phyloP scores from a whole-genome alignment of 2,329 filamentous ascomycete genomes.

The Endoconidiophora laricicola region DNA sequence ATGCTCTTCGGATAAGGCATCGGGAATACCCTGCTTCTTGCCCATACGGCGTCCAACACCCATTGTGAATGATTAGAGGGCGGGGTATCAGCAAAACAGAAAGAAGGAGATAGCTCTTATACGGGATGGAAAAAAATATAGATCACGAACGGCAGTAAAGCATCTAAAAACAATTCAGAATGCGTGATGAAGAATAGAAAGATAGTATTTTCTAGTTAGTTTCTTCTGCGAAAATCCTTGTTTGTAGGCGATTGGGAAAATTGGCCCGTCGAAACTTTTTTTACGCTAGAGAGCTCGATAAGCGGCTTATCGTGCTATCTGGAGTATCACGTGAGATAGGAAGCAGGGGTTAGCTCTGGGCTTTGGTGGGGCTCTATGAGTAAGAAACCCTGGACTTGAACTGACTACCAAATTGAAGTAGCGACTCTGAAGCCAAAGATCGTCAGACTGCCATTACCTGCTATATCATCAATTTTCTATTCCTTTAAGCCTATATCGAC shows the following conservation, averaged over 20 bases:
- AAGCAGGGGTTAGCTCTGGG: background rate
- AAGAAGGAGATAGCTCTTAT: background rate
- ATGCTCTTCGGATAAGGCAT: constrained; percentile 64
- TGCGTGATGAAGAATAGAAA: constrained; percentile 4
- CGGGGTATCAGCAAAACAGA: background rate
- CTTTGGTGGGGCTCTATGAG: constrained; percentile 1
- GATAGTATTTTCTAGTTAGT: background rate
- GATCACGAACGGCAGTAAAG: background rate
- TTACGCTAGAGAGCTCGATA: constrained; percentile 13
- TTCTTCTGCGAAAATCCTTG: background rate
- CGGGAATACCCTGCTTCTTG: constrained; percentile 83
- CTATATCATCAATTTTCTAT: too few relatives aligned
- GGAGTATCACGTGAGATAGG: constrained; percentile 5
- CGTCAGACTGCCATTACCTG: too few relatives aligned
- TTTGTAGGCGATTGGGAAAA: constrained; percentile 3
- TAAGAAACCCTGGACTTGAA: too few relatives aligned
- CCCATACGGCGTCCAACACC: constrained; percentile 84
- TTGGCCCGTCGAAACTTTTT: constrained; percentile 26
- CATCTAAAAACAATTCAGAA: constrained; percentile 2
- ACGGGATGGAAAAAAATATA: background rate
- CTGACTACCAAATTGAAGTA: too few relatives aligned
- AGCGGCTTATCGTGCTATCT: constrained; percentile 2
- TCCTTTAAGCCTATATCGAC: too few relatives aligned
- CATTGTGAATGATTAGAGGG: constrained; percentile 38
- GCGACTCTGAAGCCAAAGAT: too few relatives aligned